Evolutionary conservation across 768 basidiomycete species (phyloP).

Genomic region (Phaeotremella fagi): DNA sequence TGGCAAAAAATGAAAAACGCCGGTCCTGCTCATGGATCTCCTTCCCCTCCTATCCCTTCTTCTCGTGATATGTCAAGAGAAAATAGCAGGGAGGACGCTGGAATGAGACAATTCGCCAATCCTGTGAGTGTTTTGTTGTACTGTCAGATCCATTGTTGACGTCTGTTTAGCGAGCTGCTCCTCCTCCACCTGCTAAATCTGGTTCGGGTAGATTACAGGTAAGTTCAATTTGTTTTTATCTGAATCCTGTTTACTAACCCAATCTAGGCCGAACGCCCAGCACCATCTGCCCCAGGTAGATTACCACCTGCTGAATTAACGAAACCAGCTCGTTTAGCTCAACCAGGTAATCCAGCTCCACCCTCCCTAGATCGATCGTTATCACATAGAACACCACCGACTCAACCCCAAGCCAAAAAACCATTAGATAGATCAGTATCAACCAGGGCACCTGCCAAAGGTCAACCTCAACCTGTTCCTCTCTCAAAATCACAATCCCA

Average conservation of each 20-base stretch:
- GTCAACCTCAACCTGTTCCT: conserved; percentile 22
- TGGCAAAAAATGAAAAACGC: conserved; percentile 41
- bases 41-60: conserved; percentile 12
- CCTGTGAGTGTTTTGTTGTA: conserved; percentile 38
- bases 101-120: conserved; percentile 36
- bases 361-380: conserved; percentile 53
- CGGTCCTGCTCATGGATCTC: conserved; percentile 20
- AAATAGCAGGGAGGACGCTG: conserved; percentile 26
- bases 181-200: conserved; percentile 36
- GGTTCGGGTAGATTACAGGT: conserved; percentile 18
- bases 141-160: too few relatives aligned
- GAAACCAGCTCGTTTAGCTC: conserved; percentile 31
- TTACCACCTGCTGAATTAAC: conserved; percentile 18
- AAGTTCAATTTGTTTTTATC: background rate
- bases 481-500: conserved; percentile 35
- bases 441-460: conserved; percentile 61
- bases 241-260: background rate
- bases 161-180: conserved; percentile 43
- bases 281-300: conserved; percentile 33
- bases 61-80: conserved; percentile 38
- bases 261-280: conserved; percentile 28
- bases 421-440: conserved; percentile 82
- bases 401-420: conserved; percentile 61
- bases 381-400: conserved; percentile 73
- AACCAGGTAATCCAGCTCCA: conserved; percentile 37